phyloP scores from a whole-genome alignment of 2,329 filamentous ascomycete species.

The Pseudogymnoascus sp. region DNA sequence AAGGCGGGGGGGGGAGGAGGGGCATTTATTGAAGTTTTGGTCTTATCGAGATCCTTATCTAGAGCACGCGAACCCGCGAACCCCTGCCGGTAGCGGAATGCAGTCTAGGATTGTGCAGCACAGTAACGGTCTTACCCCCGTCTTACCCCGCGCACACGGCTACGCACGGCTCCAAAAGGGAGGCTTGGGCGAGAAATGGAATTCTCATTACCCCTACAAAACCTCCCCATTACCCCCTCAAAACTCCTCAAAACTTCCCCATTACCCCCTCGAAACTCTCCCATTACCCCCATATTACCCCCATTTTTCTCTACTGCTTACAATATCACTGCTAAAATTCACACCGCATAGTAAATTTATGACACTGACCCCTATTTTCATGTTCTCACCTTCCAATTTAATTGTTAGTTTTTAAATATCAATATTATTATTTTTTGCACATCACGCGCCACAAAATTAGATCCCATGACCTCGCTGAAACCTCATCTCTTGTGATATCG shows the following conservation, averaged over 20 bases:
- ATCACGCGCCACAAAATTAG: not conserved
- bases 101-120: not conserved
- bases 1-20: not conserved
- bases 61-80: not conserved
- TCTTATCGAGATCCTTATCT: constrained; percentile 3
- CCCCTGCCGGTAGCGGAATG: constrained; percentile 2
- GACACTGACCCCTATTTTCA: not conserved
- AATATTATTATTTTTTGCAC: not conserved
- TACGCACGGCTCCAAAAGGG: not conserved
- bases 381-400: not conserved
- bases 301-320: not conserved
- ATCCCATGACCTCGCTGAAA: not conserved
- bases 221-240: not conserved
- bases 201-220: not conserved
- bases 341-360: not conserved
- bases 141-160: constrained; percentile 1
- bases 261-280: not conserved
- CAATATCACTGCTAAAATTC: not conserved
- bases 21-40: constrained; percentile 6
- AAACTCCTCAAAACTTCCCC: not conserved
- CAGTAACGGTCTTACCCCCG: not conserved
- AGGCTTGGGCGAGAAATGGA: not conserved
- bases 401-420: not conserved
- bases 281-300: constrained; percentile 6
- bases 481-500: not conserved